Conservation (phyloP, 495 filamentous ascomycete species). For the Pseudoneurospora amorphoporcata region DNA sequence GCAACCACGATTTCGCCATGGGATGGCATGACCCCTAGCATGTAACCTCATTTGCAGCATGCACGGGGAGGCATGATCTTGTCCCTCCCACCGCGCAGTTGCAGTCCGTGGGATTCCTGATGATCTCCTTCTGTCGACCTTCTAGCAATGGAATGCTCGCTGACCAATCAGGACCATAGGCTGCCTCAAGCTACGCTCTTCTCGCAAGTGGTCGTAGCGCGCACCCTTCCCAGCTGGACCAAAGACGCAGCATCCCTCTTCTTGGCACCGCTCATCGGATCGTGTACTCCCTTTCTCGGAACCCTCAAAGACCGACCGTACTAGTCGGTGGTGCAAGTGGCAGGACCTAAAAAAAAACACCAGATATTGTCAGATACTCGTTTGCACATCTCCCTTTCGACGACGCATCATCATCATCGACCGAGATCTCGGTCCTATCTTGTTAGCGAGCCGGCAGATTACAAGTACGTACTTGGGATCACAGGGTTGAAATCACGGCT, state of each 20-base stretch:
- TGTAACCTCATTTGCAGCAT: slow-evolving; percentile 8
- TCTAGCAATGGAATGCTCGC: background rate
- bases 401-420: slow-evolving; percentile 15
- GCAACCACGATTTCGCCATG: background rate
- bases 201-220: background rate
- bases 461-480: slow-evolving; percentile 9
- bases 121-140: background rate
- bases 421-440: slow-evolving; percentile 17
- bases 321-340: background rate
- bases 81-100: background rate
- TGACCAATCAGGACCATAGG: slow-evolving; percentile 7
- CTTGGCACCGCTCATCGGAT: background rate
- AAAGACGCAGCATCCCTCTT: background rate
- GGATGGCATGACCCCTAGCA: slow-evolving; percentile 1
- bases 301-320: background rate
- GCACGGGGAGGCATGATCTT: slow-evolving; percentile 1
- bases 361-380: background rate
- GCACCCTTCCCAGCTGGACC: slow-evolving; percentile 2
- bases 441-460: slow-evolving; percentile 11
- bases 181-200: background rate
- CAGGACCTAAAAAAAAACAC: background rate
- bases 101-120: slow-evolving; percentile 1
- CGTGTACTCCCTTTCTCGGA: background rate
- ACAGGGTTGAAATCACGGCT: slow-evolving; percentile 21
- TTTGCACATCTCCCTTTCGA: slow-evolving; percentile 5